These are phyloP conservation scores for Trametes meyenii DNA, from an alignment of 768 basidiomycete species.

Conservation along the genomic window DNA sequence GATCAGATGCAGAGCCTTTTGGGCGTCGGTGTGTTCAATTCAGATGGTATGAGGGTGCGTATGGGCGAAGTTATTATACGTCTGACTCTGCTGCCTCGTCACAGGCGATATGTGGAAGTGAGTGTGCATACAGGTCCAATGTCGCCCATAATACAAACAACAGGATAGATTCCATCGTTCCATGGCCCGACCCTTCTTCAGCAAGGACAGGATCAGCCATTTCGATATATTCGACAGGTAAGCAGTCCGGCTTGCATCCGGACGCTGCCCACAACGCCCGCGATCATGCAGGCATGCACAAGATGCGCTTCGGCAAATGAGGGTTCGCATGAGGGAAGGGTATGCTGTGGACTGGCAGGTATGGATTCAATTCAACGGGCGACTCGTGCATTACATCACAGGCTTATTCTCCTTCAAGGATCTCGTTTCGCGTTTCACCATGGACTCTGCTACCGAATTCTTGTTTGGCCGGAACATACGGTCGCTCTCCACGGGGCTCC, in stretches of 20 bases:
- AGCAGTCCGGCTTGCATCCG: not conserved
- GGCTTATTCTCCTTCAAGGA: constrained; percentile 30
- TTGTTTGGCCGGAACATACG: constrained; percentile 48
- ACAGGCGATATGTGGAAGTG: constrained; percentile 43
- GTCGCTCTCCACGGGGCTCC: constrained; percentile 40
- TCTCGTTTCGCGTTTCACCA: constrained; percentile 34
- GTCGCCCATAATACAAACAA: too few relatives aligned
- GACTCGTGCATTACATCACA: too few relatives aligned
- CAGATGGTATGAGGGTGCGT: constrained; percentile 33
- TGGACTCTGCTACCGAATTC: constrained; percentile 25
- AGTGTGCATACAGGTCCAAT: not conserved
- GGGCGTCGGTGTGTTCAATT: constrained; percentile 45
- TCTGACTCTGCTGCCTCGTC: not conserved
- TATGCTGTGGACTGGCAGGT: constrained; percentile 48
- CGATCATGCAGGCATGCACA: constrained; percentile 31
- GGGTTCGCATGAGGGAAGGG: constrained; percentile 37
- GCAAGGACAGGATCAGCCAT: constrained; percentile 41
- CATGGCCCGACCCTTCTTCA: constrained; percentile 49
- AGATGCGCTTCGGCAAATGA: constrained; percentile 38
- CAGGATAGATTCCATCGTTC: constrained; percentile 41
- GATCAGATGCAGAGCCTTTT: constrained; percentile 29
- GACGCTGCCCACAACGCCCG: too few relatives aligned
- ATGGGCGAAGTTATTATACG: not conserved
- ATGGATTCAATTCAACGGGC: not conserved
- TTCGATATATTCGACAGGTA: constrained; percentile 44